Percentiles rank a stretch among this genome's conserved stretches.
Evolutionary conservation across 2,329 filamentous ascomycete genomes (phyloP).

Genomic region (Hypoxylon sp.): DNA sequence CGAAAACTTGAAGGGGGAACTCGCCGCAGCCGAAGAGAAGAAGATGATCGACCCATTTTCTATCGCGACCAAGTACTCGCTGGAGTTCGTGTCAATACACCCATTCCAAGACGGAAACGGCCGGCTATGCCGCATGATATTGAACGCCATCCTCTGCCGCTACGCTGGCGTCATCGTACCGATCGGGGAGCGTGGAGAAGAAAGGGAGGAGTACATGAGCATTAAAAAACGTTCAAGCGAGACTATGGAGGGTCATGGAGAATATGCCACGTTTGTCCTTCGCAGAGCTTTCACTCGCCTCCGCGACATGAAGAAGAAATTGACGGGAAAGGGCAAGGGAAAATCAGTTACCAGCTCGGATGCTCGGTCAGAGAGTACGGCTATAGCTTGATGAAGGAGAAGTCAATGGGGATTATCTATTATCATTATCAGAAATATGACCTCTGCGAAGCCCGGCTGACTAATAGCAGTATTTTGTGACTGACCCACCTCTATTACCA

Average conservation of each 20-base stretch:
- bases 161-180: conserved; percentile 40
- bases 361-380: neutral
- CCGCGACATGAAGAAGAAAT: conserved; percentile 15
- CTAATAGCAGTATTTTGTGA: too few species aligned
- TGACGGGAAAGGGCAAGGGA: conserved; percentile 1
- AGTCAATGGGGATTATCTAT: too few species aligned
- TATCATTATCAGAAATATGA: too few species aligned
- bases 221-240: conserved; percentile 45
- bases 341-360: too few species aligned
- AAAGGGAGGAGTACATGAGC: conserved; percentile 29
- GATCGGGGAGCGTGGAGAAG: conserved; percentile 33
- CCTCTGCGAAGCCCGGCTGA: too few species aligned
- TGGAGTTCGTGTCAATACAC: conserved; percentile 40
- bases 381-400: neutral
- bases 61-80: conserved; percentile 45
- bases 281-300: neutral
- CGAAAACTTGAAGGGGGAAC: conserved; percentile 36
- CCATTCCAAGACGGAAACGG: conserved; percentile 44
- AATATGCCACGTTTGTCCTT: conserved; percentile 46
- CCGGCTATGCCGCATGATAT: conserved; percentile 40
- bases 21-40: conserved; percentile 5
- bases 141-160: conserved; percentile 41
- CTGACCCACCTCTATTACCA: too few species aligned
- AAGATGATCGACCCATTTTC: conserved; percentile 48
- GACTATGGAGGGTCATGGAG: conserved; percentile 46